Conservation (phyloP, 2,329 filamentous ascomycete species). For the Fonsecaea monophora region DNA sequence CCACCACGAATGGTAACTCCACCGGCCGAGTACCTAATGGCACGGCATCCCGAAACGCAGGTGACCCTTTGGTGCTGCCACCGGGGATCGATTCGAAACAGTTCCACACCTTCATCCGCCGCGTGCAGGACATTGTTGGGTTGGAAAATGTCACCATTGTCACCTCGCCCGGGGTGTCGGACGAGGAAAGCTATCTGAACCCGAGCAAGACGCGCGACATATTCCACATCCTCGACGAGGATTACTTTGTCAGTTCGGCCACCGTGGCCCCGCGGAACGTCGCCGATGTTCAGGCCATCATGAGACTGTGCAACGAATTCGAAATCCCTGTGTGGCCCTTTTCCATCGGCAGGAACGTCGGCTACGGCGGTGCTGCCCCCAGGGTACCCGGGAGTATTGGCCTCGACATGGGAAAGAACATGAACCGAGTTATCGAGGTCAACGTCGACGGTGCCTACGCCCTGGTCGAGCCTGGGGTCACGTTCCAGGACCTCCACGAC, state of each 20-base stretch:
- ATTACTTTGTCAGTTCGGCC: slow-evolving; percentile 55
- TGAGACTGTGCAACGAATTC: slow-evolving; percentile 45
- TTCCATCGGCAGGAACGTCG: slow-evolving; percentile 53
- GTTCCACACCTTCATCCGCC: slow-evolving; percentile 40
- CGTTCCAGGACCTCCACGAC: slow-evolving; percentile 53
- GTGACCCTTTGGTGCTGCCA: slow-evolving; percentile 36
- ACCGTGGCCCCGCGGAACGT: slow-evolving; percentile 43
- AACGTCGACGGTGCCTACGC: slow-evolving; percentile 44
- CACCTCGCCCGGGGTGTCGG: slow-evolving; percentile 27
- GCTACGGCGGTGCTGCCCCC: slow-evolving; percentile 59
- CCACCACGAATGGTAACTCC: too few species aligned
- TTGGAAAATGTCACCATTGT: slow-evolving; percentile 43
- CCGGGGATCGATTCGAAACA: slow-evolving; percentile 32
- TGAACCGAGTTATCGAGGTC: slow-evolving; percentile 46
- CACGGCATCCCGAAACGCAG: neutral
- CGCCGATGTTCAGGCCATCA: slow-evolving; percentile 45
- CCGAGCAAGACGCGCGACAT: slow-evolving; percentile 51
- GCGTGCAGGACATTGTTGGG: slow-evolving; percentile 38
- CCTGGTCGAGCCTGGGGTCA: slow-evolving; percentile 54
- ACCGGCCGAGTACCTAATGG: too few species aligned
- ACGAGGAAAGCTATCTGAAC: slow-evolving; percentile 42
- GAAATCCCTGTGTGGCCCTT: slow-evolving; percentile 47
- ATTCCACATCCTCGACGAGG: slow-evolving; percentile 51
- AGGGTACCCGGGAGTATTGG: slow-evolving; percentile 54
- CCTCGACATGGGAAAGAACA: slow-evolving; percentile 53